These are phyloP conservation scores for Fraxinus sp. DNA, from an alignment of 305 asterid species.

Conservation along the genomic window DNA sequence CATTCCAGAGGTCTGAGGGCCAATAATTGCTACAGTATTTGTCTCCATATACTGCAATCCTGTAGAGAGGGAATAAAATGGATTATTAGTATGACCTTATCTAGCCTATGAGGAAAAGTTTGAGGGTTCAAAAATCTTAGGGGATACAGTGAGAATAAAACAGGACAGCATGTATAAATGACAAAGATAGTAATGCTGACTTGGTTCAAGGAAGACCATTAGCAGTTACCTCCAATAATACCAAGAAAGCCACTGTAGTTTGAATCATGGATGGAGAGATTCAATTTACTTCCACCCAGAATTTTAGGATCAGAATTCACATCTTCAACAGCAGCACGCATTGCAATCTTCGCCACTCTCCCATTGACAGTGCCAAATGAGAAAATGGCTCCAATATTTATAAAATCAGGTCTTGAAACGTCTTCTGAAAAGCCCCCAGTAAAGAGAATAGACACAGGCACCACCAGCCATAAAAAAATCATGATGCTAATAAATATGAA, in stretches of 20 bases:
- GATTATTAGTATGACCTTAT: background rate
- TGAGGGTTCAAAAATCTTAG: background rate
- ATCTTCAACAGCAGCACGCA: conserved; percentile 76
- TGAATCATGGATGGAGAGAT: conserved; percentile 56
- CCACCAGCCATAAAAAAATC: conserved; percentile 31
- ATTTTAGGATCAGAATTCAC: conserved; percentile 62
- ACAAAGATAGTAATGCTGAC: background rate
- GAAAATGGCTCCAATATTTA: conserved; percentile 69
- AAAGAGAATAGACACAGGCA: conserved; percentile 24
- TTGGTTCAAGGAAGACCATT: background rate
- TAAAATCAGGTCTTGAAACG: conserved; percentile 33
- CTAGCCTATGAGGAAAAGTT: background rate
- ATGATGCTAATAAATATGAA: conserved; percentile 12
- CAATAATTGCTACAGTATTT: conserved; percentile 70
- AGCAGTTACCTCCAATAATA: conserved; percentile 63
- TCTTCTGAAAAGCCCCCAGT: conserved; percentile 33
- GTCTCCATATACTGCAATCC: conserved; percentile 77
- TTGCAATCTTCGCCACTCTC: conserved; percentile 65
- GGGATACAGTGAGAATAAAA: background rate
- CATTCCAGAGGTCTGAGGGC: conserved; percentile 75
- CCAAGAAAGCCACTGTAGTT: conserved; percentile 65
- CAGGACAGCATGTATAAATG: background rate
- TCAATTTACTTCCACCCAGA: conserved; percentile 52
- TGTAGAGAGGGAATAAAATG: conserved; percentile 24
- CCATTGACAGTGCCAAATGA: conserved; percentile 57